These are phyloP conservation scores for Fusarium incarnatum DNA, from an alignment of 2,329 filamentous ascomycete species.

Conservation along the genomic window DNA sequence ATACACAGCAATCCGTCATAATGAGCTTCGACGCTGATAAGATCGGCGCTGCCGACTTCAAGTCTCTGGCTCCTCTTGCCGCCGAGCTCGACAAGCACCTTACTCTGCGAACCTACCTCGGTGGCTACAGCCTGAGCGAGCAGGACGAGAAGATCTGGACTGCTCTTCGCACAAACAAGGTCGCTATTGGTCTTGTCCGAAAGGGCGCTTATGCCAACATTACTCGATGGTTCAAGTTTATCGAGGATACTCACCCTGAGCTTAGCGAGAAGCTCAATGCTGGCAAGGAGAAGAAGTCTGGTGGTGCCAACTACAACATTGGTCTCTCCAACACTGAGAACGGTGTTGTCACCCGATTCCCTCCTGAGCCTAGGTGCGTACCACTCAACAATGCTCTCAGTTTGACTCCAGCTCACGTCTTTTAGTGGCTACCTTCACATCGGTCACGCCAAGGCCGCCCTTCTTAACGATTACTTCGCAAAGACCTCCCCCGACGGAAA, in stretches of 20 bases:
- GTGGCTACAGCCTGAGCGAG: constrained; percentile 81
- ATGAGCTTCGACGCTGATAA: constrained; percentile 47
- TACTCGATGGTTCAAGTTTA: constrained; percentile 86
- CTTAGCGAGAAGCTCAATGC: constrained; percentile 70
- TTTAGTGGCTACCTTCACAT: constrained; percentile 86
- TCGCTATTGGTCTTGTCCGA: constrained; percentile 83
- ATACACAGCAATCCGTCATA: constrained; percentile 17
- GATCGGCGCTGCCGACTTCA: constrained; percentile 70
- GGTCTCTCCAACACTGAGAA: constrained; percentile 85
- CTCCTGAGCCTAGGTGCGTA: constrained; percentile 76
- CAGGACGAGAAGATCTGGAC: constrained; percentile 87
- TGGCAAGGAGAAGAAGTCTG: constrained; percentile 75
- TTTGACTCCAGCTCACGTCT: constrained; percentile 20
- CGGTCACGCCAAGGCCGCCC: constrained; percentile 92
- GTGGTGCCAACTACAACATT: constrained; percentile 90
- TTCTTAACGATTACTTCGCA: constrained; percentile 96
- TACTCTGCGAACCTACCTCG: constrained; percentile 85
- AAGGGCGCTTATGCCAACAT: constrained; percentile 82
- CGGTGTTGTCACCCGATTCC: constrained; percentile 91
- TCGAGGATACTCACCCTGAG: constrained; percentile 85
- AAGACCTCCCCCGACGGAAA: constrained; percentile 93
- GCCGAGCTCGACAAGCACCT: constrained; percentile 87
- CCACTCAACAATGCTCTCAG: too few species aligned
- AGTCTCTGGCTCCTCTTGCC: constrained; percentile 80
- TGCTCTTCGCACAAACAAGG: constrained; percentile 83